These are phyloP conservation scores for Basipetospora chlamydospora DNA, from an alignment of 2,329 filamentous ascomycete genomes.

Conservation along the genomic window DNA sequence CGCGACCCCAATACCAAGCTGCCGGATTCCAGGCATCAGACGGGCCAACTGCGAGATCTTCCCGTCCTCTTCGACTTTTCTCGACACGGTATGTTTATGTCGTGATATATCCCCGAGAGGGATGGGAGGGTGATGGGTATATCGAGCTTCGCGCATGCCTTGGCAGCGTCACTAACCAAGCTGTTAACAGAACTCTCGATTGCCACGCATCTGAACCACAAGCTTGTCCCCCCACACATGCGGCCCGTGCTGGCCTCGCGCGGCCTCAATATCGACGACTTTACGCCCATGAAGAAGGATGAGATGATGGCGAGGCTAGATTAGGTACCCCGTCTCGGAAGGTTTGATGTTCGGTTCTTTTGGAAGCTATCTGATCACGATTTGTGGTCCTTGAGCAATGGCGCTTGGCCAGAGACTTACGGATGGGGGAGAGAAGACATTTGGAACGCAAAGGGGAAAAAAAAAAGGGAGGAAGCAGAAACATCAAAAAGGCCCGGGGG, in stretches of 20 bases:
- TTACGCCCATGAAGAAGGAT: constrained; percentile 79
- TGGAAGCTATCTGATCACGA: constrained; percentile 2
- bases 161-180: no score
- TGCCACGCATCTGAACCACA: constrained; percentile 69
- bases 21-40: constrained; percentile 84
- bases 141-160: no score
- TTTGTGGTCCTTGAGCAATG: not conserved
- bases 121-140: no score
- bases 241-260: constrained; percentile 57
- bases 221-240: constrained; percentile 75
- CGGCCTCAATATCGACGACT: constrained; percentile 85
- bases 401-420: not conserved
- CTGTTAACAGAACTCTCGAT: constrained; percentile 79
- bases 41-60: constrained; percentile 64
- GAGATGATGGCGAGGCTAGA: constrained; percentile 98
- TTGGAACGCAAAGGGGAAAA: constrained; percentile 1
- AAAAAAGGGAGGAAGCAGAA: no score
- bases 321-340: no score
- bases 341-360: no score
- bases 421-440: not conserved
- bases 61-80: constrained; percentile 88
- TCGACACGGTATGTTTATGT: constrained; percentile 64
- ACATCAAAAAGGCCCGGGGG: no score
- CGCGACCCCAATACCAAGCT: constrained; percentile 81
- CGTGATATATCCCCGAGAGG: no score